Percentiles rank a stretch among this genome's conserved stretches.
phyloP scores from a whole-genome alignment of 2,329 filamentous ascomycete genomes.

The Myriangium duriaei region DNA sequence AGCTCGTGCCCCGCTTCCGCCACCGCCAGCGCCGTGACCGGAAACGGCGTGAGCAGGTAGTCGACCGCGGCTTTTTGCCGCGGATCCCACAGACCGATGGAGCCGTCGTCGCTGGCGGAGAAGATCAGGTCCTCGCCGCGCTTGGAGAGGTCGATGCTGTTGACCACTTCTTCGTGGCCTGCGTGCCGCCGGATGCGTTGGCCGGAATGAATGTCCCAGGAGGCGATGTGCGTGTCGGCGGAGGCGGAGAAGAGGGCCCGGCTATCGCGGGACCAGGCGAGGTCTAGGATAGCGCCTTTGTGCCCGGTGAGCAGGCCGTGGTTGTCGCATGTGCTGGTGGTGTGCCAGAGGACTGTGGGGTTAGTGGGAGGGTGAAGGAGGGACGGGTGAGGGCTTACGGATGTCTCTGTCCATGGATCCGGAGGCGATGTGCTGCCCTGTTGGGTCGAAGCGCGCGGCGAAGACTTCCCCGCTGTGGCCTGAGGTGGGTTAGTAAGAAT shows the following conservation, averaged over 20 bases:
- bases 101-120: conserved; percentile 86
- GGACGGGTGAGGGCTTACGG: conserved; percentile 41
- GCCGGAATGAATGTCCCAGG: conserved; percentile 91
- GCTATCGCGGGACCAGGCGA: conserved; percentile 95
- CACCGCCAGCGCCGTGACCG: conserved; percentile 82
- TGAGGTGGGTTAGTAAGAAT: too few species aligned
- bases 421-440: conserved; percentile 79
- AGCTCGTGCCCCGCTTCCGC: conserved; percentile 91
- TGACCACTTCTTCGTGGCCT: conserved; percentile 93
- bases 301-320: conserved; percentile 82
- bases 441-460: conserved; percentile 76
- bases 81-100: conserved; percentile 83
- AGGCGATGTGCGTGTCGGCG: conserved; percentile 83
- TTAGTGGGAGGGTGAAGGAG: too few species aligned
- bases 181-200: conserved; percentile 80
- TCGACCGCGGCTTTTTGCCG: conserved; percentile 78
- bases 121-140: conserved; percentile 83
- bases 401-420: conserved; percentile 92
- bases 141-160: conserved; percentile 75
- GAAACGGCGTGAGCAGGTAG: conserved; percentile 82
- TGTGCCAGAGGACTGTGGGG: conserved; percentile 87
- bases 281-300: conserved; percentile 77
- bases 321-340: conserved; percentile 86
- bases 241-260: conserved; percentile 83
- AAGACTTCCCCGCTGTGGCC: conserved; percentile 75